Conservation (phyloP, 2,329 filamentous ascomycete genomes). For the Colletotrichum musae region DNA sequence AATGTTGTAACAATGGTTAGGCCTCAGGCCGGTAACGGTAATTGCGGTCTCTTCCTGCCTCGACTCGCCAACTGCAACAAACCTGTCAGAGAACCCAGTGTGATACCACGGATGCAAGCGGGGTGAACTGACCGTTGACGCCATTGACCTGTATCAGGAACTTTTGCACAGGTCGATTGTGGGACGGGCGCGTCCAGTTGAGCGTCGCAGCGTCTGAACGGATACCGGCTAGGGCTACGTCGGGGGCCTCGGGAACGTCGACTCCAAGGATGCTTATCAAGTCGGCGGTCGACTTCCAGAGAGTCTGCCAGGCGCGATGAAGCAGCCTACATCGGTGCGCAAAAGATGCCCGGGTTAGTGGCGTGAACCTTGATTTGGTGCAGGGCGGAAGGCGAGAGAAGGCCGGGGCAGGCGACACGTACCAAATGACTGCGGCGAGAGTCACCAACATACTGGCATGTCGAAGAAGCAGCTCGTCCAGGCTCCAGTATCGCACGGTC, state of each 20-base stretch:
- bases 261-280: conserved; percentile 92
- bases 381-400: conserved; percentile 4
- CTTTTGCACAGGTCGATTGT: conserved; percentile 80
- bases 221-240: conserved; percentile 92
- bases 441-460: conserved; percentile 71
- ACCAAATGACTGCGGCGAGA: conserved; percentile 68
- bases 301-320: conserved; percentile 87
- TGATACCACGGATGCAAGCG: conserved; percentile 2
- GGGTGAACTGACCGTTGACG: conserved; percentile 77
- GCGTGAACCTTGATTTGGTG: background rate
- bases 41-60: conserved; percentile 86
- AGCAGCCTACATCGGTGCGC: conserved; percentile 73
- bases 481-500: conserved; percentile 50
- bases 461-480: conserved; percentile 62
- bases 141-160: conserved; percentile 96
- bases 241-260: conserved; percentile 91
- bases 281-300: conserved; percentile 91
- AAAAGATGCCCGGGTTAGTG: conserved; percentile 4
- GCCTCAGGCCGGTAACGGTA: conserved; percentile 88
- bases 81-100: conserved; percentile 8
- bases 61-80: conserved; percentile 81
- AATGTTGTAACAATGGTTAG: conserved; percentile 92
- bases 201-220: conserved; percentile 88
- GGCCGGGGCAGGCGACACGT: conserved; percentile 47
- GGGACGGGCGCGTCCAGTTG: conserved; percentile 86